Percentiles rank a stretch among this genome's conserved stretches.
Evolutionary conservation across 129 eudicot genomes (phyloP).

Genomic region (Flaveria brownii): DNA sequence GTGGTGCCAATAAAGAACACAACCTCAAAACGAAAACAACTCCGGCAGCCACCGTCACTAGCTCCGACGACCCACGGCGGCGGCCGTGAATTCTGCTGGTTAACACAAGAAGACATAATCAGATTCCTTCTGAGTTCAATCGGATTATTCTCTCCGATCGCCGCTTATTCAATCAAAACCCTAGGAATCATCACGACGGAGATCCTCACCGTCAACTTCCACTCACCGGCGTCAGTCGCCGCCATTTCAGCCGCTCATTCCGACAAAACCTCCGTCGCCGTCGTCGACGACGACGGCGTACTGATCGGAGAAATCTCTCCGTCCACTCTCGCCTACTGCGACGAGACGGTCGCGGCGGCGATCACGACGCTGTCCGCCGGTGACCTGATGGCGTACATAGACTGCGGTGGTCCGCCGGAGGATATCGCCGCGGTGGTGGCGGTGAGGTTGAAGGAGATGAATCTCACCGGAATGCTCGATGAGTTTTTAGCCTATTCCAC

Average conservation of each 20-base stretch:
- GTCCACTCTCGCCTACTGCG: constrained; percentile 55
- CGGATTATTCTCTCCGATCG: constrained; percentile 60
- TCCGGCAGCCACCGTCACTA: constrained; percentile 34
- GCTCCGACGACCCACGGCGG: constrained; percentile 44
- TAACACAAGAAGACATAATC: constrained; percentile 76
- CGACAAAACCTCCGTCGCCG: constrained; percentile 71
- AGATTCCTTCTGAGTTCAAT: constrained; percentile 70
- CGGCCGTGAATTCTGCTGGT: constrained; percentile 79
- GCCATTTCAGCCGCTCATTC: constrained; percentile 46
- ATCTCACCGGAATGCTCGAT: constrained; percentile 55
- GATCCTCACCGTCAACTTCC: constrained; percentile 47
- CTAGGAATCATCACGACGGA: constrained; percentile 60
- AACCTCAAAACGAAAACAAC: constrained; percentile 41
- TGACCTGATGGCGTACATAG: constrained; percentile 82
- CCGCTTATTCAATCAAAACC: constrained; percentile 53
- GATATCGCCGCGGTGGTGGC: constrained; percentile 55
- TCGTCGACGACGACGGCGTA: constrained; percentile 55
- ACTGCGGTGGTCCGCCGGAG: constrained; percentile 81
- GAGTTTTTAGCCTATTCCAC: constrained; percentile 38
- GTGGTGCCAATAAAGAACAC: constrained; percentile 67
- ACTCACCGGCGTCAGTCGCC: constrained; percentile 52
- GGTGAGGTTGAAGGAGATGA: constrained; percentile 52
- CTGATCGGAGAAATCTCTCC: constrained; percentile 84
- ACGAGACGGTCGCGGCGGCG: constrained; percentile 69
- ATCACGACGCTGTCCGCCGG: constrained; percentile 69